Percentiles rank a stretch among this genome's conserved stretches.
phyloP scores from a whole-genome alignment of 345 rosid species.

The Eucalyptus regnans region DNA sequence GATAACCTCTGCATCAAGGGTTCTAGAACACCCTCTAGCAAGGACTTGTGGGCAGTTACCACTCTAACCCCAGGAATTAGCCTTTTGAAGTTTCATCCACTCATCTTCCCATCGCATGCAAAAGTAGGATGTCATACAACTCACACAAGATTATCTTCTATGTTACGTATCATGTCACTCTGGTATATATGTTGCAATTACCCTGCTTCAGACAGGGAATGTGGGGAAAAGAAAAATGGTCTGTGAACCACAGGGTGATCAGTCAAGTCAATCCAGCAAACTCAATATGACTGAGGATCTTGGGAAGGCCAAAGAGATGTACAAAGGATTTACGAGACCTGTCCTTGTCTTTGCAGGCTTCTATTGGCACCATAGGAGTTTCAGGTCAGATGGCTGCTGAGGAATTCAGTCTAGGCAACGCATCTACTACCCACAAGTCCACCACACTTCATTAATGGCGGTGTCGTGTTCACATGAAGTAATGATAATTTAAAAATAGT shows the following conservation, averaged over 20 bases:
- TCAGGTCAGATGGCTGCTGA: not conserved
- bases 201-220: not conserved
- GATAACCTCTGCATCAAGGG: not conserved
- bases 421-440: not conserved
- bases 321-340: not conserved
- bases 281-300: not conserved
- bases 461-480: not conserved
- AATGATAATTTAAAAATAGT: not conserved
- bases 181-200: not conserved
- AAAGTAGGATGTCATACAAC: not conserved
- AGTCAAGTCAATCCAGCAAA: not conserved
- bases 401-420: not conserved
- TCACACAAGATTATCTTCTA: not conserved
- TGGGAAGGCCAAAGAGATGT: not conserved
- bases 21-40: not conserved
- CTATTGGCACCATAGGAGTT: not conserved
- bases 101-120: not conserved
- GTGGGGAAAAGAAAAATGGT: not conserved
- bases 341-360: not conserved
- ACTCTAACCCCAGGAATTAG: not conserved
- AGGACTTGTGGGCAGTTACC: not conserved
- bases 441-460: not conserved
- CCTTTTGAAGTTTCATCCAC: not conserved
- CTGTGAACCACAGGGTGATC: not conserved
- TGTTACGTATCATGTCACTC: not conserved